Conservation (phyloP, 2,329 filamentous ascomycete genomes). For the Cephalotrichum gorgonifer region DNA sequence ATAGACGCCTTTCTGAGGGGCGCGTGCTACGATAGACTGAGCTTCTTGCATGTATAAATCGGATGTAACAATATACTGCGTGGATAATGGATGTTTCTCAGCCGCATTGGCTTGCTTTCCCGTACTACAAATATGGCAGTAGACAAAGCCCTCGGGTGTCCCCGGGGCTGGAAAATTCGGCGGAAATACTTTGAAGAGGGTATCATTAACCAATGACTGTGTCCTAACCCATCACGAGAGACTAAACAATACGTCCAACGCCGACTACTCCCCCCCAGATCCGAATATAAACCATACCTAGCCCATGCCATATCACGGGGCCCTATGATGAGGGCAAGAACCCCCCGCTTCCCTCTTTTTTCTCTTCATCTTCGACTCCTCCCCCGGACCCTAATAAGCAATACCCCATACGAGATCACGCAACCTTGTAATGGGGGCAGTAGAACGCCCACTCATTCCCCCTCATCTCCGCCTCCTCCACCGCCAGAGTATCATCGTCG, state of each 20-base stretch:
- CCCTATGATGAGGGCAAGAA: conserved; percentile 8
- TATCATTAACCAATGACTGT: not conserved
- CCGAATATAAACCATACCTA: not conserved
- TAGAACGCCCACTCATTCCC: conserved; percentile 14
- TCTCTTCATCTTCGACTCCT: conserved; percentile 52
- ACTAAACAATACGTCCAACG: not conserved
- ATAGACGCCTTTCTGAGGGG: conserved; percentile 1
- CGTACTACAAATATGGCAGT: no score
- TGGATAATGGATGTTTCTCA: conserved; percentile 9
- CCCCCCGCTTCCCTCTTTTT: conserved; percentile 13
- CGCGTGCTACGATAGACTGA: conserved; percentile 16
- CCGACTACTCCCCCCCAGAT: not conserved
- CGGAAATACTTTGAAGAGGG: not conserved
- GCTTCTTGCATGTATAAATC: conserved; percentile 25
- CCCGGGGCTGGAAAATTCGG: not conserved
- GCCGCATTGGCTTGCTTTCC: conserved; percentile 4
- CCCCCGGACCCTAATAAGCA: conserved; percentile 33
- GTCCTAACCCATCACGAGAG: not conserved
- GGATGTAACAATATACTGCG: conserved; percentile 10
- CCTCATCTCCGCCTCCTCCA: conserved; percentile 57
- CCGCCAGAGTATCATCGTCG: conserved; percentile 69
- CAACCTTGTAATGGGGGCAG: conserved; percentile 8
- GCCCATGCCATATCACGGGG: not conserved
- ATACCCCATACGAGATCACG: not conserved
- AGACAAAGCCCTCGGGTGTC: no score